Conservation (phyloP, 441 rosid species). For the Daphne laureola region DNA sequence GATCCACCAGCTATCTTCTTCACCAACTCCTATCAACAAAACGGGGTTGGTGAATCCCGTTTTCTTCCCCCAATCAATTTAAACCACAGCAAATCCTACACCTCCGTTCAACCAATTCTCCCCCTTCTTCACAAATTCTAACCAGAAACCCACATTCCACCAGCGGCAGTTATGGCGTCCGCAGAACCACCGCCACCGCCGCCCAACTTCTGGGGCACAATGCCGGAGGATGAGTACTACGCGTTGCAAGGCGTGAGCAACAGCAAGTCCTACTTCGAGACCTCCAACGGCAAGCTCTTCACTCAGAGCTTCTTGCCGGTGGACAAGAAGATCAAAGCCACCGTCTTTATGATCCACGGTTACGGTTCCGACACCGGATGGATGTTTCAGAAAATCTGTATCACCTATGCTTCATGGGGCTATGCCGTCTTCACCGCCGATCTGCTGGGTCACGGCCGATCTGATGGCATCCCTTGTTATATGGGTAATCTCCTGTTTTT, state of each 20-base stretch:
- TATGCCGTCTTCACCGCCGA: constrained; percentile 92
- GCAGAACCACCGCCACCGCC: constrained; percentile 27
- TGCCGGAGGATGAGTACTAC: constrained; percentile 83
- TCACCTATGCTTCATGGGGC: constrained; percentile 70
- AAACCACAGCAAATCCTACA: no score
- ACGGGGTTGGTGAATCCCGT: no score
- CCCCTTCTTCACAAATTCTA: background rate
- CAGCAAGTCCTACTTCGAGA: constrained; percentile 63
- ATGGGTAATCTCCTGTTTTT: constrained; percentile 33
- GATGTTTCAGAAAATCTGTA: constrained; percentile 85
- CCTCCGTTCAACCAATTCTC: no score
- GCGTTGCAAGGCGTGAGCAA: constrained; percentile 72
- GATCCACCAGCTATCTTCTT: no score
- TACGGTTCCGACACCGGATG: constrained; percentile 90
- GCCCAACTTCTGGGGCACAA: constrained; percentile 74
- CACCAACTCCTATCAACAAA: no score
- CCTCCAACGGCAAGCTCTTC: constrained; percentile 73
- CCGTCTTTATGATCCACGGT: constrained; percentile 80
- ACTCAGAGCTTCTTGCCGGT: constrained; percentile 73
- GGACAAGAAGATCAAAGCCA: constrained; percentile 53
- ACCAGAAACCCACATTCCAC: constrained; percentile 2
- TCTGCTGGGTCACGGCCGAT: constrained; percentile 87
- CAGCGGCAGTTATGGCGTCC: constrained; percentile 25
- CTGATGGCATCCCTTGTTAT: constrained; percentile 86
- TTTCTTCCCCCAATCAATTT: no score